Evolutionary conservation across 768 basidiomycete genomes (phyloP).

Genomic region (Pulveroboletus sp.): DNA sequence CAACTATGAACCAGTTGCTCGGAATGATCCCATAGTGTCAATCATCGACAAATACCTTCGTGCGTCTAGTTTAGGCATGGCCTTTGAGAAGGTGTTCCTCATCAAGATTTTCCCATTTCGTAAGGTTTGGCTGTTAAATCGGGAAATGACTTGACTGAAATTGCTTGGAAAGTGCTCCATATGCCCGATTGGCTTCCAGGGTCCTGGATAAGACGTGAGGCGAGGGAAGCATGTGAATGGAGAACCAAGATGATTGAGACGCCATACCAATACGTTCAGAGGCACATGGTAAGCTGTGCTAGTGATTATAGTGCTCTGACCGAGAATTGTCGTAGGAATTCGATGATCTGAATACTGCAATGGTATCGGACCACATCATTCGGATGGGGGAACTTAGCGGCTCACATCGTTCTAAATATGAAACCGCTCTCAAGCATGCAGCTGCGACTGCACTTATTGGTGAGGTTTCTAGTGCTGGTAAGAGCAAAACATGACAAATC

Average conservation of each 20-base stretch:
- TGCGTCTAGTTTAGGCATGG: neutral
- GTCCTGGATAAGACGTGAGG: conserved; percentile 2
- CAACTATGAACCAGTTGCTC: conserved; percentile 1
- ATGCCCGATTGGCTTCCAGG: conserved; percentile 20
- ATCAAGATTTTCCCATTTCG: conserved; percentile 6
- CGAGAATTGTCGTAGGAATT: neutral
- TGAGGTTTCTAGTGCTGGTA: neutral
- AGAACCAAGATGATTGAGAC: conserved; percentile 1
- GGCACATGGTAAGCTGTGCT: neutral
- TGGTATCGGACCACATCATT: conserved; percentile 9
- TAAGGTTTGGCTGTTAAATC: neutral
- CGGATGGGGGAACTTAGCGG: conserved; percentile 6
- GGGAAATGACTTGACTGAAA: neutral
- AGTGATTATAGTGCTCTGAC: no score
- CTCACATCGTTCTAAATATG: neutral
- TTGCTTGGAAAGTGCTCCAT: conserved; percentile 13
- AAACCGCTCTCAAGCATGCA: neutral
- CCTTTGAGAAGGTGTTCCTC: neutral
- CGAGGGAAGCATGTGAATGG: neutral
- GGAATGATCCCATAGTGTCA: conserved; percentile 5
- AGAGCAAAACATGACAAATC: neutral
- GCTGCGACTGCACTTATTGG: conserved; percentile 6
- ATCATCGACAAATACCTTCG: neutral
- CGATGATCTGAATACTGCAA: neutral
- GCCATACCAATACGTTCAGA: neutral